Percentiles rank a stretch among this genome's conserved stretches.
Evolutionary conservation across 176 grass and related monocot genomes (phyloP).

Genomic region (Ananas comosus): DNA sequence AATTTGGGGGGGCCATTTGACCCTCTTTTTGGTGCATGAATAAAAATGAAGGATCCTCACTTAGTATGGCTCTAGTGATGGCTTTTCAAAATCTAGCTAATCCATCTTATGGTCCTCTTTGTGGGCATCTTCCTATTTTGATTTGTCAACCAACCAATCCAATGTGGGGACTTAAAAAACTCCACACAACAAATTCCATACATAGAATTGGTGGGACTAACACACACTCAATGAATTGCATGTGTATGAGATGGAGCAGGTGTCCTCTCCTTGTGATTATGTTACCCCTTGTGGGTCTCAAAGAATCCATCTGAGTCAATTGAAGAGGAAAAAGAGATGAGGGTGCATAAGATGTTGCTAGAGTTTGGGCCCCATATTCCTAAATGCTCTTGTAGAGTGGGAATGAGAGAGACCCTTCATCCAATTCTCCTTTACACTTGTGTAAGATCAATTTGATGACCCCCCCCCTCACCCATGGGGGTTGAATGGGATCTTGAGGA

Average conservation of each 20-base stretch:
- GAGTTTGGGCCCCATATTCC: too few relatives aligned
- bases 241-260: neutral
- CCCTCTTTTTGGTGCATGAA: neutral
- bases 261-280: neutral
- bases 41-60: conserved; percentile 15
- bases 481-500: neutral
- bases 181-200: neutral
- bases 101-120: neutral
- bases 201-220: neutral
- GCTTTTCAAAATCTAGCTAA: conserved; percentile 14
- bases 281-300: neutral
- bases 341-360: neutral
- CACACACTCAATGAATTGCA: neutral
- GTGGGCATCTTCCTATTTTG: conserved; percentile 3
- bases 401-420: too few relatives aligned
- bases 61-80: conserved; percentile 6
- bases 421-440: too few relatives aligned
- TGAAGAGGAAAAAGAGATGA: neutral
- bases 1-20: conserved; percentile 1
- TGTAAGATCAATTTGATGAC: too few relatives aligned
- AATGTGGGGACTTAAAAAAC: neutral
- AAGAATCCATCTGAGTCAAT: neutral
- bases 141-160: conserved; percentile 15
- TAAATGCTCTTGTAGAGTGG: too few relatives aligned
- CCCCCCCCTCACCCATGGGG: neutral